Conservation (phyloP, 2,329 filamentous ascomycete genomes). For the Teratosphaeria epicoccoides region DNA sequence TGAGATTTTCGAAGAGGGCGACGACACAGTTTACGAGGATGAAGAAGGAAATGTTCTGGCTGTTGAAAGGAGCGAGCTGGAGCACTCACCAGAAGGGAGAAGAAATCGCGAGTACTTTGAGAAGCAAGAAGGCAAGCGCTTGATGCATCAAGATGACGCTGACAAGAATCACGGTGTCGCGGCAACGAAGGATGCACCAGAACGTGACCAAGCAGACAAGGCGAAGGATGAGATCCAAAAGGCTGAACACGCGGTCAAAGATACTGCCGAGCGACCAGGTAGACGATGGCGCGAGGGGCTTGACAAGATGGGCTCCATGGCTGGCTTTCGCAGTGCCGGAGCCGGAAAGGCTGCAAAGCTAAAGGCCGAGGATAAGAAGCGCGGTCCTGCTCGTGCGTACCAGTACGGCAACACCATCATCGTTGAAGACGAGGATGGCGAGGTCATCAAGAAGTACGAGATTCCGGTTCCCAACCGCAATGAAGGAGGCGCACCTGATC, state of each 20-base stretch:
- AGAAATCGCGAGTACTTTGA: constrained; percentile 55
- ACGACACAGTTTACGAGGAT: constrained; percentile 72
- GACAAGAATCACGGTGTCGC: constrained; percentile 15
- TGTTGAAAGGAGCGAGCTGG: constrained; percentile 41
- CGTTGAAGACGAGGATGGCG: constrained; percentile 75
- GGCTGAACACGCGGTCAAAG: constrained; percentile 67
- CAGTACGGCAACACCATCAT: constrained; percentile 85
- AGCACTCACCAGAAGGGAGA: constrained; percentile 26
- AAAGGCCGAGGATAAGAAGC: constrained; percentile 34
- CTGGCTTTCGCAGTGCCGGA: constrained; percentile 33
- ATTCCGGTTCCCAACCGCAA: constrained; percentile 47
- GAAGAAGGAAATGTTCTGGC: constrained; percentile 75
- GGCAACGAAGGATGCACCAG: constrained; percentile 37
- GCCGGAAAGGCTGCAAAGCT: constrained; percentile 18
- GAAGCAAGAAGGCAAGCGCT: constrained; percentile 37
- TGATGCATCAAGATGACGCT: constrained; percentile 42
- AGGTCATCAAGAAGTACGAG: constrained; percentile 77
- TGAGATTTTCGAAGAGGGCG: constrained; percentile 71
- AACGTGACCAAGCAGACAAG: constrained; percentile 33
- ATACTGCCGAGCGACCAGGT: constrained; percentile 26
- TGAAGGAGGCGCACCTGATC: constrained; percentile 10
- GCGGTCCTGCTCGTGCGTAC: constrained; percentile 70
- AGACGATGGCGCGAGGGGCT: constrained; percentile 31
- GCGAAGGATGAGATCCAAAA: constrained; percentile 38
- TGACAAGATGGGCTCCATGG: constrained; percentile 31